Base-by-base conservation (phyloP, 2,329 filamentous ascomycete genomes). In the Escovopsis weberi region DNA sequence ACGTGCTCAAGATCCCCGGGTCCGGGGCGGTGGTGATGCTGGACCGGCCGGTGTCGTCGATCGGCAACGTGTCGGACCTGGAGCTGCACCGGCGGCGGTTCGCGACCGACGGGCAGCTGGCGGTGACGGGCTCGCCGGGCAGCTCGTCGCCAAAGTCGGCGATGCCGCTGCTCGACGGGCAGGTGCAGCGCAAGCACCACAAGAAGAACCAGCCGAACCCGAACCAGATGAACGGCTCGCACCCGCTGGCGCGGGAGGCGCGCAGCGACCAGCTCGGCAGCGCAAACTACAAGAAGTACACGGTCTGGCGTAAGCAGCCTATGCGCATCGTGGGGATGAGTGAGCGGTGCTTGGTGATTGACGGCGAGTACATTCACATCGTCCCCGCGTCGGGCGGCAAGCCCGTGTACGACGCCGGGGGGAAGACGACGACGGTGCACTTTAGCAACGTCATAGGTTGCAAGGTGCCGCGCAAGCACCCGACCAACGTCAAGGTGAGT, bases 331-430 rank as follows among this genome's bases (percentile, higher is more conserved):
- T 84, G 36, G 79, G 77, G 4, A 74, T 82, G 54, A 83, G 84
- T 46, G 82, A 87, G 52, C 76, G 83, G 45, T 75, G 85, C 9
- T 66, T 91, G 36, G 78, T 82, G 38, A 85, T 93, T 50, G 85
- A 89, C 52, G 83, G 83, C 46, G 85, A 93, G 58, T 91, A 88
- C 58, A 77, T 93, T 47, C 84, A 89, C 60, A 86, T 93, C 52
- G 81, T 86, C 72, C 83, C 85, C 26, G 70, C 75, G 2, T 74
- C 74, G 2, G 72, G 72, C 9, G 78, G 79, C 33, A 84, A 82
- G 56, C 74, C 76, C 10, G 63, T 78, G 44, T 72, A 76, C 45
- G 77, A 81, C 43, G 71, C 69, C 19, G 70, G 68, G 43, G 75
- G 75, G 33, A 87, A 86, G 64, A 82, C 78, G 32, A 87, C 83